Evolutionary conservation across 2,329 filamentous ascomycete species (phyloP), one percentile per base, ranked within the genome.

Genomic region (Colletotrichum liaoningense): DNA sequence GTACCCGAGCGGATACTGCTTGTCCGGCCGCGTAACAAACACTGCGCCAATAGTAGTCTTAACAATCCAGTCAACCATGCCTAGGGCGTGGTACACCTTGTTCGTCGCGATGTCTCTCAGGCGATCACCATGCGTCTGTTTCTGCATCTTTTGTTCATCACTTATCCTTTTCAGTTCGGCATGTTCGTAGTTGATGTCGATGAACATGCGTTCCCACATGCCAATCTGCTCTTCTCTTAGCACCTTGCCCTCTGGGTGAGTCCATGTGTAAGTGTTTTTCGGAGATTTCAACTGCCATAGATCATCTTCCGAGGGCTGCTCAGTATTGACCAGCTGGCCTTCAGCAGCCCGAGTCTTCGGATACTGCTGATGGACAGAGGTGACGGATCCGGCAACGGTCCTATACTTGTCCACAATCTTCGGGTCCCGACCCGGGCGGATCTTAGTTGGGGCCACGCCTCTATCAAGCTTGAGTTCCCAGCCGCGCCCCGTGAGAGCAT

Each of bases 151-250:
- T 9, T n/a, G 16, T 5, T 49, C 6, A 4, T 49, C 42, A 19
- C 42, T 49, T 19, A 4, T 49, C 16, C 7, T 2, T 1, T 49
- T 49, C 42, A 49, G n/a, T 0, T n/a, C 19, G 19, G 74, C 49
- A 24, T 75, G 63, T 24, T 72, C 46, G 6, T 76, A 42, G 35
- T 77, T 76, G 22, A 76, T 46, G 5, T 67, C 46, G 28, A 76
- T 75, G 67, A 68, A 75, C 33, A 76, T 35, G 3, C 75, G 60
- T 54, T 77, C 76, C 76, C 76, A 77, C 75, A 76, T 73, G 22
- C 76, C 76, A 11, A 77, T 69, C 7, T 69, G 65, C 58, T 77
- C 76, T 57, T 77, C 76, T 3, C 46, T 35, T 0, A 28, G 63
- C 30, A 54, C 54, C 4, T 38, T 55, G 0, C 52, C n/a, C 3